Evolutionary conservation across 768 basidiomycete species (phyloP), one percentile per base, ranked within the genome.

Genomic region (Hemileccinum impolitum): DNA sequence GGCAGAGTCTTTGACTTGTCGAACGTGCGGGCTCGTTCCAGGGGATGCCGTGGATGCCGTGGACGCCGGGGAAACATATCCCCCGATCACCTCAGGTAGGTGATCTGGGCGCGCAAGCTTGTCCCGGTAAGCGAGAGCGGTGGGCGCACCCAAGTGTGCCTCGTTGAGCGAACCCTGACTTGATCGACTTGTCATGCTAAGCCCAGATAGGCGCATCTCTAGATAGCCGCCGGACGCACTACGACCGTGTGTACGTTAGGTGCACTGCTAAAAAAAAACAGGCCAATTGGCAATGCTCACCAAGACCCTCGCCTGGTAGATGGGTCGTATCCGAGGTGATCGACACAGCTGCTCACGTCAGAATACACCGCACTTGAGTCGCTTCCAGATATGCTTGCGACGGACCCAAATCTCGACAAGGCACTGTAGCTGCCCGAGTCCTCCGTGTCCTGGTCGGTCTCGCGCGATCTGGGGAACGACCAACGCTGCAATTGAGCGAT

Each of bases 311-410:
- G 68, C 47, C 68, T 65, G 23, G 55, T 64, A 25, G 72, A 69
- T 17, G 68, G 47, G 56, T 65, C 68, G 31, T 60, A 70, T 3
- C 50, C 64, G 36, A 56, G 41, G 41, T 63, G 70, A 47, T 67
- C 66, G 34, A 60, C 64, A 56, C 66, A 67, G 31, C 67, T 70
- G 51, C 69, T 66, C 39, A 74, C 68, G 5, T 80, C 77, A 8
- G 78, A 72, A 42, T 70, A 78, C 53, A 76, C 72, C 7, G 72
- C 71, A 11, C 80, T 83, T 0, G 82, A 70, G 11, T 84, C 81
- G 60, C 81, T 83, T 21, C 80, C 80, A 8, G 77, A 75, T 34
- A 82, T 65, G 9, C 82, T 83, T 4, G 76, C 76, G 50, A 84
- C 76, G 3, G 82, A 85, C 4, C 80, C 76, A 57, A 84, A 85